These are phyloP conservation scores for Cornus florida DNA, from an alignment of 148 eudicot species.

Conservation along the genomic window DNA sequence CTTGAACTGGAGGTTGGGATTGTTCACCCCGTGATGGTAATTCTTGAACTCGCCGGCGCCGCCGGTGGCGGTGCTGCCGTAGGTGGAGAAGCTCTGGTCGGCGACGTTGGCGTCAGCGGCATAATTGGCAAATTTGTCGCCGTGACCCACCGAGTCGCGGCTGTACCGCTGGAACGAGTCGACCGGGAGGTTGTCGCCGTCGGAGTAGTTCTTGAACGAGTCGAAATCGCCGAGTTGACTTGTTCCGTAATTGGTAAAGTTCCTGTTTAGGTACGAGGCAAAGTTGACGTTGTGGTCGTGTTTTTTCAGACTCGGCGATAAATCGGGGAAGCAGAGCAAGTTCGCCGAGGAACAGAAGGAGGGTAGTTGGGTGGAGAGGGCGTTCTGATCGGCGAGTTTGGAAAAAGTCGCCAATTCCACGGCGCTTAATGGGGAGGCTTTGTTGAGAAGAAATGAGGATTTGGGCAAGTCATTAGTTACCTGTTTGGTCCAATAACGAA, in stretches of 20 bases:
- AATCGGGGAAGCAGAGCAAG: constrained; percentile 67
- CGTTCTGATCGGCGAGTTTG: constrained; percentile 55
- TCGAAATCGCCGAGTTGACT: constrained; percentile 41
- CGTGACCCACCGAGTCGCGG: constrained; percentile 62
- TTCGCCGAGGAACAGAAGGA: constrained; percentile 65
- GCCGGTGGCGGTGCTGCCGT: constrained; percentile 56
- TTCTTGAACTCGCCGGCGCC: constrained; percentile 48
- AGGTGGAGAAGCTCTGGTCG: constrained; percentile 52
- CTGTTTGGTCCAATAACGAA: constrained; percentile 81
- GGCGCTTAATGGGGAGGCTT: constrained; percentile 67
- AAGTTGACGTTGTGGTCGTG: constrained; percentile 34
- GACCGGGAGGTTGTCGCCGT: constrained; percentile 26
- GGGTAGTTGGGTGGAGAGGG: constrained; percentile 51
- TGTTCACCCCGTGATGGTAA: constrained; percentile 41
- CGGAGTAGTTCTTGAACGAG: constrained; percentile 57
- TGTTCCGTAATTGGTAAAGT: constrained; percentile 80
- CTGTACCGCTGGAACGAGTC: constrained; percentile 63
- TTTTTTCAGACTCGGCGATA: constrained; percentile 32
- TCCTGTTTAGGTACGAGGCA: constrained; percentile 37
- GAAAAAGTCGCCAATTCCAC: constrained; percentile 53
- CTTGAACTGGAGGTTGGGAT: constrained; percentile 50
- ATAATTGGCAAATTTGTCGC: constrained; percentile 48
- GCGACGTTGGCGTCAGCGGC: constrained; percentile 41
- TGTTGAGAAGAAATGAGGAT: constrained; percentile 55
- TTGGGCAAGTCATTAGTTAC: constrained; percentile 63